Percentiles rank a stretch among this genome's conserved stretches.
These are phyloP conservation scores for Apostasia shenzhenica DNA, from an alignment of 106 monocot species.

Conservation along the genomic window DNA sequence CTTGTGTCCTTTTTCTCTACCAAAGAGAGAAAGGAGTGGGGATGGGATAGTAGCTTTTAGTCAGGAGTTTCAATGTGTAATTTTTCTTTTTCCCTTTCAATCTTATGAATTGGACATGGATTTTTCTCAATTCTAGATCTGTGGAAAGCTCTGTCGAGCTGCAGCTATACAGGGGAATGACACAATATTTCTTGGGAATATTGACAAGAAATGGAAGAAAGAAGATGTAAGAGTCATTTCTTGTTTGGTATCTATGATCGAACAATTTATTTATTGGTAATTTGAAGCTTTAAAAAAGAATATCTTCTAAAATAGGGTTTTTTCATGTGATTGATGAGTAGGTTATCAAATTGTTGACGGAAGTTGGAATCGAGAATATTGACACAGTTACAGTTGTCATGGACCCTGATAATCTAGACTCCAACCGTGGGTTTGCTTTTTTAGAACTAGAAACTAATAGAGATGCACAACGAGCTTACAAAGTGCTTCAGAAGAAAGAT, in stretches of 20 bases:
- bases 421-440: slow-evolving; percentile 84
- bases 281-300: background rate
- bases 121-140: slow-evolving; percentile 31
- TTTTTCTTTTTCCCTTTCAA: no score
- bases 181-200: slow-evolving; percentile 79
- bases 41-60: no score
- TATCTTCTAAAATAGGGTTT: background rate
- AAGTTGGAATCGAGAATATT: slow-evolving; percentile 80
- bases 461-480: slow-evolving; percentile 79
- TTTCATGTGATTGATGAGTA: slow-evolving; percentile 18
- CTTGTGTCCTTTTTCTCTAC: no score
- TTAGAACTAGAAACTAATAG: slow-evolving; percentile 85
- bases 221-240: slow-evolving; percentile 59
- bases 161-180: slow-evolving; percentile 80
- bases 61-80: no score
- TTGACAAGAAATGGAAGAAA: slow-evolving; percentile 94
- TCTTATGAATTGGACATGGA: no score
- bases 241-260: background rate
- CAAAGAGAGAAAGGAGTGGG: no score
- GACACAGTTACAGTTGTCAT: slow-evolving; percentile 60
- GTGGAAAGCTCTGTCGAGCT: slow-evolving; percentile 82
- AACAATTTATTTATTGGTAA: background rate
- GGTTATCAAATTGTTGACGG: slow-evolving; percentile 51
- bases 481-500: slow-evolving; percentile 76
- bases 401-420: slow-evolving; percentile 41